phyloP scores from a whole-genome alignment of 2,329 filamentous ascomycete genomes.

The Pseudodiploospora longispora region DNA sequence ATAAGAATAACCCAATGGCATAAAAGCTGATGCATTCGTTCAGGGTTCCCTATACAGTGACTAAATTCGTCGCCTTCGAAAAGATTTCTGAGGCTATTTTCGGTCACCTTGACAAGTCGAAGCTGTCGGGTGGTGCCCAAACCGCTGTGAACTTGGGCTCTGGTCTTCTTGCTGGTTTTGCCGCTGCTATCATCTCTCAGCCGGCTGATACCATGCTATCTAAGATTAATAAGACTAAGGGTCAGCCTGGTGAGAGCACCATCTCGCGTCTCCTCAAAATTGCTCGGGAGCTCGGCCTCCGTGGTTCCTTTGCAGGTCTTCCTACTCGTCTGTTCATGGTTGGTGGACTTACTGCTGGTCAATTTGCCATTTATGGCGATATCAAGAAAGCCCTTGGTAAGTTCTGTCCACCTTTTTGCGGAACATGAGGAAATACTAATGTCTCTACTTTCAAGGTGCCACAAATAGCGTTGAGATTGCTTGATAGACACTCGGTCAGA shows the following conservation, averaged over 20 bases:
- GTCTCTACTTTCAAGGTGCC: too few species aligned
- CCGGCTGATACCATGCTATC: slow-evolving; percentile 77
- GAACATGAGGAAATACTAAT: too few species aligned
- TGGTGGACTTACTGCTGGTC: slow-evolving; percentile 60
- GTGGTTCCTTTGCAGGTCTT: slow-evolving; percentile 65
- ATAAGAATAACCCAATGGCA: not conserved
- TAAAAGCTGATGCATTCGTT: slow-evolving; percentile 20
- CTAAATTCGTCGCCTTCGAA: slow-evolving; percentile 81
- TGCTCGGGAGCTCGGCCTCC: slow-evolving; percentile 65
- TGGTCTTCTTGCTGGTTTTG: slow-evolving; percentile 47
- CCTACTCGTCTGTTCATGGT: slow-evolving; percentile 49
- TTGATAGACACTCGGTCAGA: too few species aligned
- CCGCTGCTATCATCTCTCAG: slow-evolving; percentile 70
- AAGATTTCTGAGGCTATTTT: slow-evolving; percentile 66
- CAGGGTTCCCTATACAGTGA: slow-evolving; percentile 72
- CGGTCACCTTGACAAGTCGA: slow-evolving; percentile 55
- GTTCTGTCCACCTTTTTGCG: not conserved
- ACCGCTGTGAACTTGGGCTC: slow-evolving; percentile 62
- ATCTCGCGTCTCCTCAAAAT: slow-evolving; percentile 71
- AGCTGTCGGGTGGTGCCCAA: slow-evolving; percentile 53
- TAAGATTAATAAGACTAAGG: slow-evolving; percentile 84
- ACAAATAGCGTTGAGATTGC: too few species aligned
- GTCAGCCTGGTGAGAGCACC: slow-evolving; percentile 68
- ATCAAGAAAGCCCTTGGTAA: slow-evolving; percentile 56
- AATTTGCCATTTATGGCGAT: slow-evolving; percentile 75